Percentiles rank a stretch among this genome's conserved stretches.
These are phyloP conservation scores for Aegilops sharonensis DNA, from an alignment of 176 grass and related monocot genomes.

Conservation along the genomic window DNA sequence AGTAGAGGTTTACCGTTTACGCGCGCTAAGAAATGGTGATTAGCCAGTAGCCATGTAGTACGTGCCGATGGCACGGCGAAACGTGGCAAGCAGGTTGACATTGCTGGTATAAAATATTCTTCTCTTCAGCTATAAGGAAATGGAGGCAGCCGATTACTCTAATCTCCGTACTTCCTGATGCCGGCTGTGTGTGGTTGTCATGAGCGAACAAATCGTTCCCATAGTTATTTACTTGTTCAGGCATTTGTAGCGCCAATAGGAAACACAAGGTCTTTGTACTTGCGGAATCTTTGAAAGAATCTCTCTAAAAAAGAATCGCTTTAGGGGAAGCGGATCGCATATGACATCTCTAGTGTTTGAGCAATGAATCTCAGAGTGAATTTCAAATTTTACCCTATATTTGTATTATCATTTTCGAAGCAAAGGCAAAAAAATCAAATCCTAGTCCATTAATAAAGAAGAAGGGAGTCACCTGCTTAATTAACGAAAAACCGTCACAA, in stretches of 20 bases:
- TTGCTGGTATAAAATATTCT: not conserved
- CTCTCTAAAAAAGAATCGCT: not conserved
- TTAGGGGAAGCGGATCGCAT: not conserved
- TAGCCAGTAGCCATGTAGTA: slow-evolving; percentile 35
- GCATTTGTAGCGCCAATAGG: slow-evolving; percentile 35
- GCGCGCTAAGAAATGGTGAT: slow-evolving; percentile 24
- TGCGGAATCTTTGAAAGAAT: slow-evolving; percentile 39
- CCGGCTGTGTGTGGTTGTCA: slow-evolving; percentile 19
- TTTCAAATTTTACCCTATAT: not conserved
- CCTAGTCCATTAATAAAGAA: too few species aligned
- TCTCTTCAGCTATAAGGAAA: not conserved
- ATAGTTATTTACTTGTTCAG: slow-evolving; percentile 27
- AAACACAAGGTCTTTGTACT: slow-evolving; percentile 28
- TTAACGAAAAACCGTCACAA: too few species aligned
- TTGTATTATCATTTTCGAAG: too few species aligned
- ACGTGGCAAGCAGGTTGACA: slow-evolving; percentile 29
- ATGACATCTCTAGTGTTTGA: not conserved
- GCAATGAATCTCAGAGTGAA: not conserved
- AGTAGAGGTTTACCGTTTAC: slow-evolving; percentile 13
- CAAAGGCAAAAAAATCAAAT: too few species aligned
- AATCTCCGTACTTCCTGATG: slow-evolving; percentile 9
- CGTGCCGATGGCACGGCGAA: slow-evolving; percentile 51
- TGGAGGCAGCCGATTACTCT: slow-evolving; percentile 4
- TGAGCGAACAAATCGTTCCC: slow-evolving; percentile 27
- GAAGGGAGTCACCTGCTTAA: too few species aligned